A percentile compares a stretch with the other conserved stretches of the same genome.
Evolutionary conservation across 192 early-diverging fungal species (phyloP).

Genomic region (Backusella psychrophila): DNA sequence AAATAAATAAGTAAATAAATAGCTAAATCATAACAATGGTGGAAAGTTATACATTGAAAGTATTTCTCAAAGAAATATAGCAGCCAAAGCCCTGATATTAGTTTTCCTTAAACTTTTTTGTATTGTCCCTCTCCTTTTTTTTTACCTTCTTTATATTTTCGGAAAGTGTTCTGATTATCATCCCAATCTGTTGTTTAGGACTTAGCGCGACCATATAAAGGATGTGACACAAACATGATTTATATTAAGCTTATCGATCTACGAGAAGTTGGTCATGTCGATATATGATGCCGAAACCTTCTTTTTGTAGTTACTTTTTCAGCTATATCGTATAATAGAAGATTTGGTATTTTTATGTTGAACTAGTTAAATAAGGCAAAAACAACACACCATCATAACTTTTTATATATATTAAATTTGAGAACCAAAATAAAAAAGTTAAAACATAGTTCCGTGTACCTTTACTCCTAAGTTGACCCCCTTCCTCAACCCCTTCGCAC

Average conservation of each 20-base stretch:
- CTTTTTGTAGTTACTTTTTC: neutral
- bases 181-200: neutral
- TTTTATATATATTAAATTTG: neutral
- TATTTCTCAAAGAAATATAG: neutral
- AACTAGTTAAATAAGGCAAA: neutral
- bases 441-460: neutral
- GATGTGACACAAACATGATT: neutral
- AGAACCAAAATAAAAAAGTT: neutral
- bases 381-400: neutral
- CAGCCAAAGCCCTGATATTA: neutral
- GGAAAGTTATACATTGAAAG: neutral
- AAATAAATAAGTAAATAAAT: neutral
- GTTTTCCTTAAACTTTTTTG: neutral
- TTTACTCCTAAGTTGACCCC: neutral
- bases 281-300: neutral
- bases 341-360: neutral
- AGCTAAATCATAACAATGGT: neutral
- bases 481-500: neutral
- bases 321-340: neutral
- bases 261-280: neutral
- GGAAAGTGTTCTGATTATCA: constrained; percentile 1
- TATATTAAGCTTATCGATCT: neutral
- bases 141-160: neutral
- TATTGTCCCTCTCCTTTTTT: neutral
- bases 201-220: neutral